phyloP scores from a whole-genome alignment of 768 basidiomycete genomes.

The Tricholoma saponaceum region DNA sequence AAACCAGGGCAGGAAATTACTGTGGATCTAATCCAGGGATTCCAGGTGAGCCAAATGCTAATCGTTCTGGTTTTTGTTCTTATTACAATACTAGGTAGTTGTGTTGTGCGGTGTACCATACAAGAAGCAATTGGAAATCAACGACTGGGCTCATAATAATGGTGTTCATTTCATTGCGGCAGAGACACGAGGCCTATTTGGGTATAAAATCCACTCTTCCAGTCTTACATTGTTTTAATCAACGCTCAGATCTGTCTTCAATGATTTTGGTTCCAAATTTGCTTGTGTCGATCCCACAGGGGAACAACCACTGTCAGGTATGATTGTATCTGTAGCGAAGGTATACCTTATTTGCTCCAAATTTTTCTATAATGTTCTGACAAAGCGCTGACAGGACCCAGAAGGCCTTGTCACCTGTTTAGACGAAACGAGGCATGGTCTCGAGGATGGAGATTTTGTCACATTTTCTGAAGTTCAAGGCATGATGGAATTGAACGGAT shows the following conservation, averaged over 20 bases:
- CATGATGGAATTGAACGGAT: conserved; percentile 86
- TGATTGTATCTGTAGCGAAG: conserved; percentile 93
- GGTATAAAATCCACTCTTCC: conserved; percentile 42
- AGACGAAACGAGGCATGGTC: conserved; percentile 94
- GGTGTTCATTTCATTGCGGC: conserved; percentile 90
- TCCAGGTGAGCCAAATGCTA: conserved; percentile 60
- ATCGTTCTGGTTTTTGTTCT: neutral
- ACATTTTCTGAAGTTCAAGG: conserved; percentile 96
- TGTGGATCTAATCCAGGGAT: conserved; percentile 77
- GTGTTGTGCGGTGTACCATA: conserved; percentile 79
- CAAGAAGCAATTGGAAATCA: conserved; percentile 87
- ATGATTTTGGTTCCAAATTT: conserved; percentile 94
- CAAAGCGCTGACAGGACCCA: conserved; percentile 45
- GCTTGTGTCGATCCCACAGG: conserved; percentile 98
- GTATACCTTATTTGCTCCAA: conserved; percentile 31
- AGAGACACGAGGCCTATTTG: conserved; percentile 91
- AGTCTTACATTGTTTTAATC: conserved; percentile 2
- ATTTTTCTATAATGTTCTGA: conserved; percentile 1
- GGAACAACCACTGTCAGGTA: conserved; percentile 87
- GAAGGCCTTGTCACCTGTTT: conserved; percentile 95
- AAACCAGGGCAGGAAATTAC: conserved; percentile 72
- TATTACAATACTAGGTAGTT: conserved; percentile 56
- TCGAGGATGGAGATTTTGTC: conserved; percentile 98
- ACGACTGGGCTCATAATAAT: conserved; percentile 90
- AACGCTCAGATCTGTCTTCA: conserved; percentile 75